Evolutionary conservation across 148 eudicot genomes (phyloP).

Genomic region (Agrostemma githago): DNA sequence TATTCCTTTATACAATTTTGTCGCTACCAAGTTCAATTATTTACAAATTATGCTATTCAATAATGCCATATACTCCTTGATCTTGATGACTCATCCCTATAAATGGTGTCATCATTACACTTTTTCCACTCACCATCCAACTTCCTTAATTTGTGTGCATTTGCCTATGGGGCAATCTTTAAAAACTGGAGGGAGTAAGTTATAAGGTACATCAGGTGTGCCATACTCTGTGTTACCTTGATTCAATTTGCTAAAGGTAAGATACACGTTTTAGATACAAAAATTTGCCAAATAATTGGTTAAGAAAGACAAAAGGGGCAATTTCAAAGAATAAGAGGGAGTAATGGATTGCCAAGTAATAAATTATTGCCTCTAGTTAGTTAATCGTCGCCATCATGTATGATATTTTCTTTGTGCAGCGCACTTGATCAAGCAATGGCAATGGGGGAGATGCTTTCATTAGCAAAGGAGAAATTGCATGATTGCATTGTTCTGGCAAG

Average conservation of each 20-base stretch:
- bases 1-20: too few relatives aligned
- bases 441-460: conserved; percentile 81
- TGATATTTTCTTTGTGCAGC: conserved; percentile 37
- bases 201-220: background rate
- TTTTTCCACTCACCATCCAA: too few relatives aligned
- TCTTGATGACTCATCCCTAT: too few relatives aligned
- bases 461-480: conserved; percentile 79
- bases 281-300: background rate
- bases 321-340: background rate
- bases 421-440: conserved; percentile 78
- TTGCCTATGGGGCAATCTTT: too few relatives aligned
- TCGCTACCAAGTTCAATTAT: too few relatives aligned
- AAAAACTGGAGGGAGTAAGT: too few relatives aligned
- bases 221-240: background rate
- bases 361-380: conserved; percentile 13
- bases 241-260: background rate
- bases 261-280: background rate
- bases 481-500: conserved; percentile 64
- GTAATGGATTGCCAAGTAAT: conserved; percentile 7
- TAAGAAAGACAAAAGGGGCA: background rate
- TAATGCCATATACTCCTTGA: too few relatives aligned
- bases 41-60: too few relatives aligned
- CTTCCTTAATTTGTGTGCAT: too few relatives aligned
- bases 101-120: too few relatives aligned
- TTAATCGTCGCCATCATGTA: background rate